Evolutionary conservation across 257 asterid species (phyloP).

Genomic region (Nicotiana attenuata): DNA sequence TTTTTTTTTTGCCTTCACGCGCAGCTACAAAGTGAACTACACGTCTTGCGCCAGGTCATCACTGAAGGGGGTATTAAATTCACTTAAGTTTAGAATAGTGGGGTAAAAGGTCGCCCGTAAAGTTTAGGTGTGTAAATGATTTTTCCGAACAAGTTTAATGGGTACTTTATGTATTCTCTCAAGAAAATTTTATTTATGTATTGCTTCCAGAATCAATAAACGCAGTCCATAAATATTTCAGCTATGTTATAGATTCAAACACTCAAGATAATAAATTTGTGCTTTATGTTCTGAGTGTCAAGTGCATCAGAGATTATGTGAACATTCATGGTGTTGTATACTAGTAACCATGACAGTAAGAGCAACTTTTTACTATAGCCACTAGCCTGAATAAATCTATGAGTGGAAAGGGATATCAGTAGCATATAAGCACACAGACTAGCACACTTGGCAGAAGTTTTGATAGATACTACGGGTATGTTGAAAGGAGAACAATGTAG

Average conservation of each 20-base stretch:
- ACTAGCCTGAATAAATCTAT: not conserved
- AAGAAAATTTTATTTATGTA: not conserved
- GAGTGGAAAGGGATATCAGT: not conserved
- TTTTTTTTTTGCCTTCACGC: too few species aligned
- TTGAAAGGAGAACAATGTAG: not conserved
- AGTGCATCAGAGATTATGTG: not conserved
- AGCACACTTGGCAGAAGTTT: not conserved
- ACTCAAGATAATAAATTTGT: not conserved
- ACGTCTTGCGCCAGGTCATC: too few species aligned
- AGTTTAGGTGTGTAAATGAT: too few species aligned
- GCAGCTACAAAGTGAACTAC: too few species aligned
- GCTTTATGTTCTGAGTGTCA: not conserved
- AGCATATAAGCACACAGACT: not conserved
- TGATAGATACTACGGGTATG: not conserved
- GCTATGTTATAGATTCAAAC: not conserved
- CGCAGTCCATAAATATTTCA: not conserved
- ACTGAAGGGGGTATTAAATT: too few species aligned
- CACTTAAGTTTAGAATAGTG: too few species aligned
- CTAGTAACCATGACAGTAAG: not conserved
- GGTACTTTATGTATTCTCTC: too few species aligned
- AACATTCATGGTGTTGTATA: not conserved
- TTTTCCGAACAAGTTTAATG: too few species aligned
- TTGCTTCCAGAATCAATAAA: not conserved
- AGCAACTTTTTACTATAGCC: not conserved
- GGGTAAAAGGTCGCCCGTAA: too few species aligned